Conservation (phyloP, 441 rosid species). For the Syzygium malaccense region DNA sequence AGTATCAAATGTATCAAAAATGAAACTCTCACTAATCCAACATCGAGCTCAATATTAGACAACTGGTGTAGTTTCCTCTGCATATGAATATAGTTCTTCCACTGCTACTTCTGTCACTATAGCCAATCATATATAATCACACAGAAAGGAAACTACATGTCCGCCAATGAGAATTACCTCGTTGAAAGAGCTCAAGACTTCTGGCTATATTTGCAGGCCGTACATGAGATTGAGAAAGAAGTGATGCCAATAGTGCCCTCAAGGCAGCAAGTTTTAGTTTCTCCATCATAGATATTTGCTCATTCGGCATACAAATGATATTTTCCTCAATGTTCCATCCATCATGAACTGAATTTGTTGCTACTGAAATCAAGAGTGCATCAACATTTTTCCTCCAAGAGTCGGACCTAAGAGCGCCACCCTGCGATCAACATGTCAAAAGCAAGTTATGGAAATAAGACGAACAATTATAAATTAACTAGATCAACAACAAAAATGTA, state of each 20-base stretch:
- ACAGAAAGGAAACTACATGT: background rate
- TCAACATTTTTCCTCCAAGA: conserved; percentile 66
- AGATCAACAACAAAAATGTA: background rate
- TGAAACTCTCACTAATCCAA: background rate
- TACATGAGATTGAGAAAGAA: conserved; percentile 53
- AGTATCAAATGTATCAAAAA: background rate
- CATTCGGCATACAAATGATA: conserved; percentile 21
- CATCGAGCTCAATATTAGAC: background rate
- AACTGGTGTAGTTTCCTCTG: background rate
- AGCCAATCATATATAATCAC: background rate
- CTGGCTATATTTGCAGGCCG: conserved; percentile 57
- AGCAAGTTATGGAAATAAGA: background rate
- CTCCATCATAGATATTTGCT: conserved; percentile 19
- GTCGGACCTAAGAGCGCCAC: conserved; percentile 57
- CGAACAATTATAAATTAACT: background rate
- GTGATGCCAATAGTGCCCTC: conserved; percentile 63
- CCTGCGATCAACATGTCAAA: conserved; percentile 27
- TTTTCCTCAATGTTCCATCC: conserved; percentile 44
- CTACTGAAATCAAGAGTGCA: conserved; percentile 44
- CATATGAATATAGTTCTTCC: background rate
- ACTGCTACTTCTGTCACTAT: background rate
- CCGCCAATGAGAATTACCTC: conserved; percentile 37
- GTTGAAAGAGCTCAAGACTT: conserved; percentile 65
- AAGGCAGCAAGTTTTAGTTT: conserved; percentile 74
- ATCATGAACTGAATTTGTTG: conserved; percentile 41